Percentiles rank a stretch among this genome's conserved stretches.
These are phyloP conservation scores for Oryza glumipatula DNA, from an alignment of 176 grass and related monocot genomes.

Conservation along the genomic window DNA sequence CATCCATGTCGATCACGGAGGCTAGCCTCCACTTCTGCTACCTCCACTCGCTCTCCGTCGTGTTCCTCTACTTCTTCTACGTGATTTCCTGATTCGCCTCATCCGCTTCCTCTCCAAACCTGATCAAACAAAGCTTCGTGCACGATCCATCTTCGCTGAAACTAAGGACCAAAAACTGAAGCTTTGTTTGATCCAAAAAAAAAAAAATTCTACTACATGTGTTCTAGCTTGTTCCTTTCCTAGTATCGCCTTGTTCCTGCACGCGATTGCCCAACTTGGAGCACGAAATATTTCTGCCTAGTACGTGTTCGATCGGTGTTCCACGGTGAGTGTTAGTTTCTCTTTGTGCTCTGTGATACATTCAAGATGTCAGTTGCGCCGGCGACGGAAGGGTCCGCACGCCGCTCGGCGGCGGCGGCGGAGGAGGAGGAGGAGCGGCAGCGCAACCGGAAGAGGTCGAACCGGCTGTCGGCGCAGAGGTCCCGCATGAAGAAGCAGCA, in stretches of 20 bases:
- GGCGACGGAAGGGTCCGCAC: not conserved
- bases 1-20: conserved; percentile 47
- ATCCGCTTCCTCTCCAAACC: not conserved
- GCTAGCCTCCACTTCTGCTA: conserved; percentile 64
- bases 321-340: not conserved
- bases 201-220: conserved; percentile 4
- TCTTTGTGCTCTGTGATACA: not conserved
- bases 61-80: conserved; percentile 93
- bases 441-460: conserved; percentile 78
- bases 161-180: not conserved
- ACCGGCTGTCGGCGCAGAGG: conserved; percentile 76
- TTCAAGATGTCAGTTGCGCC: conserved; percentile 19
- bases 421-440: conserved; percentile 66
- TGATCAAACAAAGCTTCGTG: conserved; percentile 37
- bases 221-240: conserved; percentile 20
- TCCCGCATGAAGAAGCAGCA: conserved; percentile 76
- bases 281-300: not conserved
- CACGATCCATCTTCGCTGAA: not conserved
- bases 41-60: conserved; percentile 93
- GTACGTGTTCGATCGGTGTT: not conserved
- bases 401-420: conserved; percentile 11
- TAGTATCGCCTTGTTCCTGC: conserved; percentile 3
- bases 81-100: conserved; percentile 67
- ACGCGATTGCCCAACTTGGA: conserved; percentile 9
- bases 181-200: conserved; percentile 33